Evolutionary conservation across 345 rosid species (phyloP), one percentile per base, ranked within the genome.

Genomic region (Barbarea vulgaris): DNA sequence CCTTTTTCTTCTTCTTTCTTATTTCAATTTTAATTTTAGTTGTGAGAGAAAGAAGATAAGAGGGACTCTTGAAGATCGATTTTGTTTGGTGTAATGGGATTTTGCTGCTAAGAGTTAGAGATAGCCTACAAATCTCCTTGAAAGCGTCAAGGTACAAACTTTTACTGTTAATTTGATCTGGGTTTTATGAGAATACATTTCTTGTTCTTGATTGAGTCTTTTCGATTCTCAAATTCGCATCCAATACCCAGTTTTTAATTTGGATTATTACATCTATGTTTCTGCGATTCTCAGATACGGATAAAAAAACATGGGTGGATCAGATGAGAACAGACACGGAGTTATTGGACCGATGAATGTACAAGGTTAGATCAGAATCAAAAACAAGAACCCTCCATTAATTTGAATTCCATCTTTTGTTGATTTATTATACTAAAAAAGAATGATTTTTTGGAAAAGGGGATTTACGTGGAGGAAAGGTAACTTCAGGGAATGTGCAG

Each of bases 311-410:
- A 94, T 94, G 98, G 88, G 78, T 59, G 83, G 89, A 81, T 82
- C 97, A 31, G 88, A 87, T 56, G 96, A 94, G 85, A 94, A 93
- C 85, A 81, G 81, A n/a, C 85, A 80, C 21, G 89, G 89, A 44
- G 85, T 87, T 70, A 80, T 87, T 51, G 93, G 93, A 62, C 72
- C 84, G 15, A 78, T 77, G 51, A 81, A 79, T 74, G 34, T 72
- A 68, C 90, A 83, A 71, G 89, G 97, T 92, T 92, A 76, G 19
- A 48, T 33, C 19, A 47, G 57, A 70, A 50, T 22, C 5, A 4
- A 6, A 51, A 52, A 25, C 41, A 72, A 62, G 61, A 52, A 17
- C 6, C 3, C 27, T 1, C 1, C 0, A 2, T 15, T 51, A 0
- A 28, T 9, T 58, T 18, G 7, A 11, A 2, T 11, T 6, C 14